Evolutionary conservation across 164 flowering plant genomes (phyloP).

Genomic region (Berberis vulgaris): DNA sequence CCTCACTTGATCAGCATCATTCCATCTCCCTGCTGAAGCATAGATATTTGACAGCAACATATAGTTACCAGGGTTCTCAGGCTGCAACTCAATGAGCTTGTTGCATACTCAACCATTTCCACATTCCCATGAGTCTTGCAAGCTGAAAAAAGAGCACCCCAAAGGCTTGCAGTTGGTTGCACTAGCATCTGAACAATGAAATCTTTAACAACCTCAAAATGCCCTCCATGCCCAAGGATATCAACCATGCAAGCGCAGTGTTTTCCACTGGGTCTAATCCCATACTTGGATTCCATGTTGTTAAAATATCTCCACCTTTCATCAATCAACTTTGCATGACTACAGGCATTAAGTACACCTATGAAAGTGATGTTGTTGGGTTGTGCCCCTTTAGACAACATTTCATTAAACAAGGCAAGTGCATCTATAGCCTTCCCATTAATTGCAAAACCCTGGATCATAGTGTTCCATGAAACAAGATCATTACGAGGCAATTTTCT

Average conservation of each 20-base stretch:
- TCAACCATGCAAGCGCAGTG: slow-evolving; percentile 28
- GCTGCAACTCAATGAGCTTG: slow-evolving; percentile 22
- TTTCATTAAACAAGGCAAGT: slow-evolving; percentile 16
- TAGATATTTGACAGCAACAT: slow-evolving; percentile 18
- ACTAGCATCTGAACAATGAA: slow-evolving; percentile 25
- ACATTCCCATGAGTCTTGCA: slow-evolving; percentile 18
- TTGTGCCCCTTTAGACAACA: slow-evolving; percentile 12
- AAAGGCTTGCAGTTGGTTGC: slow-evolving; percentile 25
- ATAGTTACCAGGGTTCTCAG: slow-evolving; percentile 22
- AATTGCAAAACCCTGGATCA: slow-evolving; percentile 19
- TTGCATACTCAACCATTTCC: slow-evolving; percentile 27
- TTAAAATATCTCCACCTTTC: slow-evolving; percentile 23
- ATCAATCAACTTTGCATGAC: slow-evolving; percentile 20
- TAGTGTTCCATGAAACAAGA: slow-evolving; percentile 24
- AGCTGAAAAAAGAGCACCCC: slow-evolving; percentile 29
- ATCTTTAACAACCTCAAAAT: slow-evolving; percentile 12
- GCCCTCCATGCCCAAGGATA: slow-evolving; percentile 19
- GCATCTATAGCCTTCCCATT: slow-evolving; percentile 20
- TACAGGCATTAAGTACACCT: slow-evolving; percentile 24
- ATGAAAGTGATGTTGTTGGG: slow-evolving; percentile 20
- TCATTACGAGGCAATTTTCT: slow-evolving; percentile 11
- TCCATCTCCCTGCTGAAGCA: slow-evolving; percentile 19
- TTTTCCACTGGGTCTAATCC: slow-evolving; percentile 20
- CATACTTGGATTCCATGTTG: slow-evolving; percentile 15
- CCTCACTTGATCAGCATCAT: slow-evolving; percentile 18